Base-by-base conservation (phyloP, 1,284 basidiomycete species). In the Phenoliferia sp. region DNA sequence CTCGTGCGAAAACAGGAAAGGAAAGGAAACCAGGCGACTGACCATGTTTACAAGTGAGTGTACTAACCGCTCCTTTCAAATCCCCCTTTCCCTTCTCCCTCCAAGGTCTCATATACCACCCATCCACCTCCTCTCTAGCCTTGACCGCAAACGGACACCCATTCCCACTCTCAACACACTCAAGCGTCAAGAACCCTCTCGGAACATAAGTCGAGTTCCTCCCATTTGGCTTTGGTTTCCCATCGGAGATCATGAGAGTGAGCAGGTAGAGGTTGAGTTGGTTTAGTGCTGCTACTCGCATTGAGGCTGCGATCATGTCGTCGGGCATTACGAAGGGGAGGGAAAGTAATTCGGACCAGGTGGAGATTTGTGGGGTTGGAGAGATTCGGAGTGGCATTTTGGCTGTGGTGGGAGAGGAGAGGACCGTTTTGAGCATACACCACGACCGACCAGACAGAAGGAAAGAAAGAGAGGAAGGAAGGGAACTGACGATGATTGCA, bases 121-220 rank as follows among this genome's bases (percentile, higher is more conserved):
- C 57, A 26, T 36, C 57, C 9, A 26, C 34, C 34, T 59, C 57
- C 34, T 59, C 57, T 26, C 57, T 35, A 22, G 34, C 57, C 34
- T 59, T 59, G 57, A 59, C 39, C 57, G 57, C 57, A 26, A 59
- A 36, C 34, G 57, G 57, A n/a, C 57, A 59, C 12, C 57, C 57
- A 9, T 59, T 36, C 33, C n/a, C 33, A 19, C 34, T 35, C 57
- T 59, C 57, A 10, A 35, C 34, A 28, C 57, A 59, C 57, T 59
- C 57, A 35, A 59, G 57, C 34, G 57, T 59, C 29, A 59, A 19
- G 34, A 59, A 59, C 57, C 34, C 57, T n/a, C 34, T 15, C 57
- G 57, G 57, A 5, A 59, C 34, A 35, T 59, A 59, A 19, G 19
- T 59, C 57, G 57, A 59, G 57, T 36, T 59, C n/a, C 57, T 33